Conservation (phyloP, 306 rosid species). For the Boehmeria nivea region DNA sequence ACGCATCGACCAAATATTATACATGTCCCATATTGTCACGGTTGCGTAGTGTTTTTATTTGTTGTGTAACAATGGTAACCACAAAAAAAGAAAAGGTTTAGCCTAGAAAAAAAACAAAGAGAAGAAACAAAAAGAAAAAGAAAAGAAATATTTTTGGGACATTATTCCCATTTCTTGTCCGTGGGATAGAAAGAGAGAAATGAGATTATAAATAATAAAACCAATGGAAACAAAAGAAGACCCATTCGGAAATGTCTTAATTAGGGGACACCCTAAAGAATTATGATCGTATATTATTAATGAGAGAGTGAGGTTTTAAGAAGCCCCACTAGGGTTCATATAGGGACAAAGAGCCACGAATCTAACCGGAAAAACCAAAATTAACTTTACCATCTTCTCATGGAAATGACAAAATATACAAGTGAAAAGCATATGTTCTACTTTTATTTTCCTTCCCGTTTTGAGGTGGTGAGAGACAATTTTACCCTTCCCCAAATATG, state of each 20-base stretch:
- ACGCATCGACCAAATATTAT: no score
- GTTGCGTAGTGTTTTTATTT: neutral
- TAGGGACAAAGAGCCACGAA: no score
- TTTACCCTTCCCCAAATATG: constrained; percentile 10
- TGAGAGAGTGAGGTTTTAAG: constrained; percentile 14
- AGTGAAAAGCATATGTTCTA: neutral
- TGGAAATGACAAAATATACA: constrained; percentile 30
- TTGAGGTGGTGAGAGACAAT: constrained; percentile 2
- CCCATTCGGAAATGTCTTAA: constrained; percentile 15
- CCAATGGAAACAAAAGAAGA: no score
- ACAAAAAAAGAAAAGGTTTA: neutral
- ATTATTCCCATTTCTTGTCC: constrained; percentile 1
- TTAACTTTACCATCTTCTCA: constrained; percentile 31
- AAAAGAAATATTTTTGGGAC: neutral
- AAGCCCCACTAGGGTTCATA: constrained; percentile 28
- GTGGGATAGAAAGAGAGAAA: neutral
- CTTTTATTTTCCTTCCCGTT: neutral
- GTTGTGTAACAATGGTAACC: constrained; percentile 14
- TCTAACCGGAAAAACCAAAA: no score
- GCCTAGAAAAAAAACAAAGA: no score
- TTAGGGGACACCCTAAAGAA: no score
- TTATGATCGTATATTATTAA: no score
- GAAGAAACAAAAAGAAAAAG: neutral
- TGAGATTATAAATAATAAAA: no score
- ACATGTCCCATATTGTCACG: neutral